These are phyloP conservation scores for Aspergillus sp. DNA, from an alignment of 2,329 filamentous ascomycete genomes.

Conservation along the genomic window DNA sequence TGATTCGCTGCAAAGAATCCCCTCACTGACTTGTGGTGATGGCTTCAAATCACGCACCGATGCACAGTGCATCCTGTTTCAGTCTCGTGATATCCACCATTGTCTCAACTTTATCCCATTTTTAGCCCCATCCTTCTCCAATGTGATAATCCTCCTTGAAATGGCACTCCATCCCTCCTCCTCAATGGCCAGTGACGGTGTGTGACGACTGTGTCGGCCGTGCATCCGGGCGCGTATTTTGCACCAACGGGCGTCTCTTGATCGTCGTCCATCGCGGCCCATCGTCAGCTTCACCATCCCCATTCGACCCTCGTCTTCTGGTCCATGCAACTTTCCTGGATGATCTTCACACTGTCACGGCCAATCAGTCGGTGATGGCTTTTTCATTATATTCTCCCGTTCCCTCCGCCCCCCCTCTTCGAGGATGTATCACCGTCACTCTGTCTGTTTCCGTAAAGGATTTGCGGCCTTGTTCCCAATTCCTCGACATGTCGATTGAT, in stretches of 20 bases:
- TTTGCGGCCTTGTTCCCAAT: slow-evolving; percentile 21
- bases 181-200: neutral
- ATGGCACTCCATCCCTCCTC: neutral
- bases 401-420: slow-evolving; percentile 12
- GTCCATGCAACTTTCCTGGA: slow-evolving; percentile 7
- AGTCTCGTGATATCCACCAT: too few relatives aligned
- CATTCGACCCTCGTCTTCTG: too few relatives aligned
- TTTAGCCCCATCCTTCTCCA: too few relatives aligned
- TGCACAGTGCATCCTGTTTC: too few relatives aligned
- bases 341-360: slow-evolving; percentile 23
- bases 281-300: too few relatives aligned
- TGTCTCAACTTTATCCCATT: too few relatives aligned
- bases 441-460: slow-evolving; percentile 18
- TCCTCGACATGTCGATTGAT: slow-evolving; percentile 11
- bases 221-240: slow-evolving; percentile 4
- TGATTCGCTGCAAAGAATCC: too few relatives aligned
- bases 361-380: slow-evolving; percentile 11
- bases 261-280: too few relatives aligned
- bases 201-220: slow-evolving; percentile 2
- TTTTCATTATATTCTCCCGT: slow-evolving; percentile 14
- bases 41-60: too few relatives aligned
- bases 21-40: too few relatives aligned
- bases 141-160: too few relatives aligned
- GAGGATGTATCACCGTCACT: slow-evolving; percentile 14
- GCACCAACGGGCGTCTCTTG: slow-evolving; percentile 2